Conservation (phyloP, 441 rosid genomes). For the Pelargonium fulgidum region DNA sequence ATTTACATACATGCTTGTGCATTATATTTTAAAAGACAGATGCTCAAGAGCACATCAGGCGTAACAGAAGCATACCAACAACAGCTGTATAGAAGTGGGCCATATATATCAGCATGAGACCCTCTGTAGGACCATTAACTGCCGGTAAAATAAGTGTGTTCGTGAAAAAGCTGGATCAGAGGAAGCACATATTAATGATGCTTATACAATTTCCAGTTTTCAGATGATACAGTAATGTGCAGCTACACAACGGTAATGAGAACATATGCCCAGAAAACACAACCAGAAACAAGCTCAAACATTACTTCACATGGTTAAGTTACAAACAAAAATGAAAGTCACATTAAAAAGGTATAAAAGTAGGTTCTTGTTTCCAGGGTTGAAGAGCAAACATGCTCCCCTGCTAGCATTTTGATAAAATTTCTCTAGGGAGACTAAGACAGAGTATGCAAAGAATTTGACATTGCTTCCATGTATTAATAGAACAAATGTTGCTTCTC, state of each 20-base stretch:
- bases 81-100: slow-evolving; percentile 67
- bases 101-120: slow-evolving; percentile 73
- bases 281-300: slow-evolving; percentile 4
- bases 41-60: not conserved
- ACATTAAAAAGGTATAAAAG: not conserved
- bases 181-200: slow-evolving; percentile 20
- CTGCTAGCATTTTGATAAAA: not conserved
- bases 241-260: not conserved
- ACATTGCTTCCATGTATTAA: not conserved
- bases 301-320: not conserved
- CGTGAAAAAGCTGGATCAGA: slow-evolving; percentile 68
- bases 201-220: slow-evolving; percentile 6
- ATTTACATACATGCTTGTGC: not conserved
- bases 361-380: not conserved
- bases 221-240: slow-evolving; percentile 1
- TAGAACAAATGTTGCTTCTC: not conserved
- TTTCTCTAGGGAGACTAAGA: not conserved
- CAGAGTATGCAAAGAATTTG: not conserved
- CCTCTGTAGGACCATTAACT: slow-evolving; percentile 95
- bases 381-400: slow-evolving; percentile 1
- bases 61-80: slow-evolving; percentile 50
- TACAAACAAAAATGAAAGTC: not conserved
- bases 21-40: slow-evolving; percentile 1
- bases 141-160: slow-evolving; percentile 86
- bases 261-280: not conserved